Evolutionary conservation across 2,329 filamentous ascomycete species (phyloP), one percentile per base, ranked within the genome.

Genomic region (Penicillium sp.): DNA sequence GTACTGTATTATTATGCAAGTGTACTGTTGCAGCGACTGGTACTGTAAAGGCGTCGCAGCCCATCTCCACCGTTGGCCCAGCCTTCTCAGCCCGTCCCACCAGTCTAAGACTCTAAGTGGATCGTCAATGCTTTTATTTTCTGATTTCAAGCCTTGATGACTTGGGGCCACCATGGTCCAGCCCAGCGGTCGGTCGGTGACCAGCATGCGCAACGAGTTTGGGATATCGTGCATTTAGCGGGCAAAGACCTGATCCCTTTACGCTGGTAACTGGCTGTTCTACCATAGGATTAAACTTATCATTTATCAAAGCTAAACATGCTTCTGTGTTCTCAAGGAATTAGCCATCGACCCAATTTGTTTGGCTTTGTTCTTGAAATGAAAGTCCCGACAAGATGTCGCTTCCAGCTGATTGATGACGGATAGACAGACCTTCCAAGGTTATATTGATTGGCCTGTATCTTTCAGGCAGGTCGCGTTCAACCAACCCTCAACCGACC

Each of bases 21-120:
- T 8, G 28, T 7, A 31, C 28, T 31, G 28, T 31, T 31, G 2
- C 34, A 41, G 12, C 7, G 34, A n/a, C 17, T 4, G 28, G 57
- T 62, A 53, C 50, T 55, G 60, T 67, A 59, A 47, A 53, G 49
- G 59, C 45, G 54, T 57, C 52, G 48, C 60, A 58, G 59, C 25
- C 35, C 25, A 65, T 65, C 64, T 53, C 66, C 66, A 67, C 66
- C 57, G 38, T 59, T 61, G 48, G 59, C 57, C 55, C 51, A 59
- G 63, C 42, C 62, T 59, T 59, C 63, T 48, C 41, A 41, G 57
- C 51, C 57, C 57, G 45, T 59, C 58, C 63, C 63, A 67, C 58
- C 43, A 54, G 38, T 20, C 20, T 20, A 60, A 57, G 66, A 54
- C 34, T 20, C 20, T 20, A 60, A 57, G 66, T 68, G 66, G 66